Base-by-base conservation (phyloP, 805 yeast genomes). In the Candida parachauliodes region DNA sequence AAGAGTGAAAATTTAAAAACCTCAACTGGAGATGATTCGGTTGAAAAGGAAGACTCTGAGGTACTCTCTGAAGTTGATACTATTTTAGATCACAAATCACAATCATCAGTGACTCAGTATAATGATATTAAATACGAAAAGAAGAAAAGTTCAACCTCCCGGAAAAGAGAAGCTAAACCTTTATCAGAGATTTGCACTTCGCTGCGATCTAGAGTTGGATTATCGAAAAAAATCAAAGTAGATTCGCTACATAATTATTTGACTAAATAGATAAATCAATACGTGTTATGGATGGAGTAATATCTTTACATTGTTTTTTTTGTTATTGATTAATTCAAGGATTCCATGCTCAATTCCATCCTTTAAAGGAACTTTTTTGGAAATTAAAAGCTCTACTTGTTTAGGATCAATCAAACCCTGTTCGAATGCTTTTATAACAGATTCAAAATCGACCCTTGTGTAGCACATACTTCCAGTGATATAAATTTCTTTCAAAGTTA, bases 401-500 rank as follows among this genome's bases (percentile, higher is more conserved):
- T 68, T 69, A 8, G 72, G 46, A 26, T 43, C 38, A 29, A 46
- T 41, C n/a, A 36, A 22, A 1, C 48, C 47, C 3, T 24, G 9
- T 33, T 48, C 39, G 29, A 39, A 42, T 7, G 49, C 50, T 16
- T 41, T 60, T 14, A 79, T 64, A 3, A 79, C 83, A 32, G 69
- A 74, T 45, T 68, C 70, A 42, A 80, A 78, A 53, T 80, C 86
- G 39, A 59, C 57, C n/a, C 68, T 65, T 2, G 71, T 68, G 50
- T 79, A 77, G 40, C 83, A 76, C 68, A 78, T 76, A 2, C 83
- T 77, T 2, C 84, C 85, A 29, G 76, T 68, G 20, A 74, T 57
- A 28, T 51, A 56, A 49, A 72, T 78, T 52, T 80, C 85, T 41
- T 68, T 70, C 43, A 68, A 59, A 3, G 81, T 71, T 14, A 76